Conservation (phyloP, 352 stramenopile species). For the Phytophthora melonis region DNA sequence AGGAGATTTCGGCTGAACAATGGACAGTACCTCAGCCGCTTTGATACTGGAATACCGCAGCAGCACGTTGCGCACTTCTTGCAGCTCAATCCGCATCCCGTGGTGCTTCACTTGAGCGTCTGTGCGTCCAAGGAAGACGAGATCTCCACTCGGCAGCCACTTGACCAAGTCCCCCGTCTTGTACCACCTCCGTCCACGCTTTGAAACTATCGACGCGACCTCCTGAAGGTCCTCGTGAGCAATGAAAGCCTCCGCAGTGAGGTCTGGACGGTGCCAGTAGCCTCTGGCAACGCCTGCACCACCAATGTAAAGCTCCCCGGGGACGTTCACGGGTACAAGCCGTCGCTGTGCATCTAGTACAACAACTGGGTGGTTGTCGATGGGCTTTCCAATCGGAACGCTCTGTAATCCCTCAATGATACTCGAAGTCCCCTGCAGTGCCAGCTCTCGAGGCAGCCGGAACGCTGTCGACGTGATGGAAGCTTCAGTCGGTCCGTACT, state of each 20-base stretch:
- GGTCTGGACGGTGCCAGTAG: constrained; percentile 65
- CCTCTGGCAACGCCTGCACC: constrained; percentile 67
- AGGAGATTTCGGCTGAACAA: constrained; percentile 19
- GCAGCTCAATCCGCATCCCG: constrained; percentile 84
- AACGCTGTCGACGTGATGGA: constrained; percentile 62
- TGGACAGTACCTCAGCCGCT: constrained; percentile 58
- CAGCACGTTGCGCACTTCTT: constrained; percentile 78
- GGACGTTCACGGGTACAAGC: constrained; percentile 58
- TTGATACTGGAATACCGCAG: constrained; percentile 45
- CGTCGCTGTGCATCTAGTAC: constrained; percentile 60
- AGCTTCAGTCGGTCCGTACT: constrained; percentile 65
- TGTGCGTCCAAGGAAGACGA: constrained; percentile 74
- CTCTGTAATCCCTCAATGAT: constrained; percentile 35
- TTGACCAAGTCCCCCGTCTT: constrained; percentile 79
- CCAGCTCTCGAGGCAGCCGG: constrained; percentile 37
- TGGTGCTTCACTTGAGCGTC: constrained; percentile 86
- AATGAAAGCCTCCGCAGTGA: constrained; percentile 43
- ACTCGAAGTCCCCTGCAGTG: constrained; percentile 13
- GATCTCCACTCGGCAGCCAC: constrained; percentile 52
- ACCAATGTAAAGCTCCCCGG: constrained; percentile 76
- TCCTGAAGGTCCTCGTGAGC: constrained; percentile 29
- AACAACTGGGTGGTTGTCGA: constrained; percentile 54
- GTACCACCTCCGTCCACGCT: constrained; percentile 48
- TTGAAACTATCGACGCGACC: constrained; percentile 9
- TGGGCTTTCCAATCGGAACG: constrained; percentile 64